A percentile compares a stretch with the other conserved stretches of the same genome.
Conservation (phyloP, 2,329 filamentous ascomycete genomes). For the Sarocladiaceae sp. region DNA sequence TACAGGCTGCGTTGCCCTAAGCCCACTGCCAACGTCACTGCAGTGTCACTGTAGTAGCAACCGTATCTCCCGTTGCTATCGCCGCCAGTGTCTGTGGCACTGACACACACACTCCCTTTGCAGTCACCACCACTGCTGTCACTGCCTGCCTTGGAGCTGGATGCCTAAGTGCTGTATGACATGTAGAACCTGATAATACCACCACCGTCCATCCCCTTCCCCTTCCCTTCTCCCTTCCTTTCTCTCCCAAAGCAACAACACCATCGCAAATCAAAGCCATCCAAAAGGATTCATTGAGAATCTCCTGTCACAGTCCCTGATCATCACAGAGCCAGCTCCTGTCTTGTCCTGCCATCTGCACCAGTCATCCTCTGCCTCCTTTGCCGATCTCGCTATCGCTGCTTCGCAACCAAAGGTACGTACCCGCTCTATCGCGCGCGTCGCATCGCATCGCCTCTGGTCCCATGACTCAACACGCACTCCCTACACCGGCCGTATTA, state of each 20-base stretch:
- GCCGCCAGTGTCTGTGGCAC: background rate
- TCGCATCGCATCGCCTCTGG: background rate
- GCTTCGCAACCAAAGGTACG: slow-evolving; percentile 11
- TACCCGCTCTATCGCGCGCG: slow-evolving; percentile 18
- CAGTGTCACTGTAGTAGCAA: too few relatives aligned
- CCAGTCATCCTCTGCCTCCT: too few relatives aligned
- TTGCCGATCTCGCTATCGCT: slow-evolving; percentile 3
- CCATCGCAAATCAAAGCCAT: slow-evolving; percentile 42
- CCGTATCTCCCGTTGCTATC: too few relatives aligned
- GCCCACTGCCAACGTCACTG: too few relatives aligned
- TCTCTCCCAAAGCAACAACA: slow-evolving; percentile 41
- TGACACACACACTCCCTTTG: background rate
- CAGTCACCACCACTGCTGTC: too few relatives aligned
- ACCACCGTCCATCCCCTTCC: slow-evolving; percentile 28
- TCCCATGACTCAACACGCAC: slow-evolving; percentile 7
- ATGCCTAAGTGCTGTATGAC: slow-evolving; percentile 10
- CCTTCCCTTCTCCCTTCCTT: slow-evolving; percentile 29
- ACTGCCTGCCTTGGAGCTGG: slow-evolving; percentile 4
- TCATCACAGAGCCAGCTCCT: slow-evolving; percentile 45
- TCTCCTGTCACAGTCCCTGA: slow-evolving; percentile 56
- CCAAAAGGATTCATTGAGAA: slow-evolving; percentile 43
- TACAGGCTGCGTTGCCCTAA: too few relatives aligned
- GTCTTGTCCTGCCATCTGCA: slow-evolving; percentile 26
- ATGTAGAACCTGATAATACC: slow-evolving; percentile 15
- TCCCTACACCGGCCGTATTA: background rate